A percentile compares a stretch with the other conserved stretches of the same genome.
These are phyloP conservation scores for Cytospora chrysosperma DNA, from an alignment of 2,329 filamentous ascomycete species.

Conservation along the genomic window DNA sequence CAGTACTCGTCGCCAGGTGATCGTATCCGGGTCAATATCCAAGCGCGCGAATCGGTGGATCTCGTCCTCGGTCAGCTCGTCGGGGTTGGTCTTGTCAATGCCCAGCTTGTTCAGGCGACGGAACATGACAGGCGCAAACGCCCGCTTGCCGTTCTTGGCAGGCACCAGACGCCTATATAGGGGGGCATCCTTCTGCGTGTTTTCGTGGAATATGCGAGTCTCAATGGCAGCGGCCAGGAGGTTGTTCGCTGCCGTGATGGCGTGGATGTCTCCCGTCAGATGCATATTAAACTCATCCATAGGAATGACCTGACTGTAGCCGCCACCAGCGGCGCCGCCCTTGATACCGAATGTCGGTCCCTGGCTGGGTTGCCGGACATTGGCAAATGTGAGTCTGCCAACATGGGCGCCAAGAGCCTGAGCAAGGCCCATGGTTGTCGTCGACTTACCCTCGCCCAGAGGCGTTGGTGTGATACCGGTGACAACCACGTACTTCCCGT, in stretches of 20 bases:
- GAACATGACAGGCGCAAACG: slow-evolving; percentile 89
- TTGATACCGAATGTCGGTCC: slow-evolving; percentile 99
- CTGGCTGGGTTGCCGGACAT: slow-evolving; percentile 94
- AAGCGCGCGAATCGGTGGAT: slow-evolving; percentile 84
- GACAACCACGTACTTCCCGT: slow-evolving; percentile 89
- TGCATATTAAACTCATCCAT: slow-evolving; percentile 99
- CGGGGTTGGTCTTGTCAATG: slow-evolving; percentile 90
- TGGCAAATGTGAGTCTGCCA: slow-evolving; percentile 86
- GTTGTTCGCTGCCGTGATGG: slow-evolving; percentile 96
- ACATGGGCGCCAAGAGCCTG: slow-evolving; percentile 91
- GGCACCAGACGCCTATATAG: slow-evolving; percentile 88
- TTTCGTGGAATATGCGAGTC: slow-evolving; percentile 97
- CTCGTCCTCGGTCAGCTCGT: slow-evolving; percentile 88
- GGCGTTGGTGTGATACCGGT: slow-evolving; percentile 96
- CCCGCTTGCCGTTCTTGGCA: slow-evolving; percentile 81
- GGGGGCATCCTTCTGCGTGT: slow-evolving; percentile 85
- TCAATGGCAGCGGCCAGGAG: slow-evolving; percentile 94
- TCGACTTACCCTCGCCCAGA: slow-evolving; percentile 96
- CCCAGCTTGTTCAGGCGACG: slow-evolving; percentile 91
- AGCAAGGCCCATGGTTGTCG: slow-evolving; percentile 91
- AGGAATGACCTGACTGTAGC: slow-evolving; percentile 98
- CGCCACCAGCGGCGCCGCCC: slow-evolving; percentile 92
- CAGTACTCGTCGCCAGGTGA: slow-evolving; percentile 93
- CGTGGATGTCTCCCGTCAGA: slow-evolving; percentile 95
- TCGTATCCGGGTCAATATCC: slow-evolving; percentile 94